A percentile compares a stretch with the other conserved stretches of the same genome.
These are phyloP conservation scores for Colletotrichum horii DNA, from an alignment of 2,329 filamentous ascomycete species.

Conservation along the genomic window DNA sequence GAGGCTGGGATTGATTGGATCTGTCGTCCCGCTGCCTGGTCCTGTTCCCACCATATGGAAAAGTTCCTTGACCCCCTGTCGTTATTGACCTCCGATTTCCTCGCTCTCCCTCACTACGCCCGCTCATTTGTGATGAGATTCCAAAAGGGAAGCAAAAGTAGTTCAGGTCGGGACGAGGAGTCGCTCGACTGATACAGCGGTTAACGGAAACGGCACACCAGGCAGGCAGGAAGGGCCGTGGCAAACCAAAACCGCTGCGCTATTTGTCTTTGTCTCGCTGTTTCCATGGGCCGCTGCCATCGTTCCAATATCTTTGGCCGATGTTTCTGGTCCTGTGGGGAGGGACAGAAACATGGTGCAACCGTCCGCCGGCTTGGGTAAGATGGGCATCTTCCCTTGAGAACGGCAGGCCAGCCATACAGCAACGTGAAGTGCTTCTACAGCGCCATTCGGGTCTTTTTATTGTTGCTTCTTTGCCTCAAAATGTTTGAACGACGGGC, in stretches of 20 bases:
- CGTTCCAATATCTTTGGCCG: not conserved
- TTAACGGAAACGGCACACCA: slow-evolving; percentile 2
- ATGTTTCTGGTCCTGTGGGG: slow-evolving; percentile 1
- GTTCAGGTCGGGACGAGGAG: not conserved
- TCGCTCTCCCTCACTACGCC: slow-evolving; percentile 8
- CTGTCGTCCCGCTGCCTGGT: not conserved
- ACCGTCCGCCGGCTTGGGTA: not conserved
- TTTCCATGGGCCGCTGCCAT: slow-evolving; percentile 4
- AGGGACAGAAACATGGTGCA: slow-evolving; percentile 5
- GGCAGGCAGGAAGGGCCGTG: not conserved
- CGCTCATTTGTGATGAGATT: not conserved
- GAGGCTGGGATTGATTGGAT: not conserved
- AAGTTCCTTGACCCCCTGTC: not conserved
- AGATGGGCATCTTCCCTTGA: not conserved
- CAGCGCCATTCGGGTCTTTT: not conserved
- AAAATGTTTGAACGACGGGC: slow-evolving; percentile 14
- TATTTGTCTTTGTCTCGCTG: slow-evolving; percentile 13
- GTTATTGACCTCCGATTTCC: not conserved
- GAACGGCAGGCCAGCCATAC: not conserved
- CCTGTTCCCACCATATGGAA: not conserved
- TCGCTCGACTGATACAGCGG: not conserved
- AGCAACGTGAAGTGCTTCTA: not conserved
- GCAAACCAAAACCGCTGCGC: not conserved
- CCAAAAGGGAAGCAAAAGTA: not conserved
- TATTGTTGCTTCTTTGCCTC: slow-evolving; percentile 6